A percentile compares a stretch with the other conserved stretches of the same genome.
Evolutionary conservation across 2,329 filamentous ascomycete species (phyloP).

Genomic region (Aureobasidium sp.): DNA sequence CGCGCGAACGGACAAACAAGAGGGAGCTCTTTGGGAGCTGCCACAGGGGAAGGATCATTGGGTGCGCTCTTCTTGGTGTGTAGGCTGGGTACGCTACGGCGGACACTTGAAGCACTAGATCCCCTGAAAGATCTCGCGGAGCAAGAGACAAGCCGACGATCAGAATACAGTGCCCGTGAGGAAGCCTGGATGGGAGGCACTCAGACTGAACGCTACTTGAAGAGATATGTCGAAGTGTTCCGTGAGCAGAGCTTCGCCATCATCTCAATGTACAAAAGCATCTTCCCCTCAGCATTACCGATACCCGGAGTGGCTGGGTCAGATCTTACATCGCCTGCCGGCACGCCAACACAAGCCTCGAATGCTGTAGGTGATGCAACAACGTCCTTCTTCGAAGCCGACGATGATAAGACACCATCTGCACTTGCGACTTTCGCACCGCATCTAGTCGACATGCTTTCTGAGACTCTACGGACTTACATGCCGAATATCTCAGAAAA

Average conservation of each 20-base stretch:
- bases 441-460: conserved; percentile 72
- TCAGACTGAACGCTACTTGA: conserved; percentile 89
- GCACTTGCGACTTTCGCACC: conserved; percentile 78
- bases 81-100: conserved; percentile 69
- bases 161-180: conserved; percentile 26
- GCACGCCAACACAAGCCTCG: neutral
- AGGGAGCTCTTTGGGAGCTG: conserved; percentile 20
- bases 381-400: neutral
- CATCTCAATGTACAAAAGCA: conserved; percentile 86
- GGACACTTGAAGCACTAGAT: conserved; percentile 73
- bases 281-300: conserved; percentile 60
- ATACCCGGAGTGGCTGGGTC: conserved; percentile 25
- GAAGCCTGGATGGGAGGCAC: conserved; percentile 59
- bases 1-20: neutral
- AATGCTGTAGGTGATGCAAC: neutral
- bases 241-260: conserved; percentile 96
- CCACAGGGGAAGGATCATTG: conserved; percentile 54
- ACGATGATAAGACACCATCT: conserved; percentile 45
- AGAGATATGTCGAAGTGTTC: conserved; percentile 94
- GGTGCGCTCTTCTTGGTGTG: conserved; percentile 84
- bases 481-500: conserved; percentile 76
- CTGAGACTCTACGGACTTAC: conserved; percentile 67
- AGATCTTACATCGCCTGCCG: neutral
- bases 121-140: conserved; percentile 85
- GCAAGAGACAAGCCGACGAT: conserved; percentile 58